phyloP scores from a whole-genome alignment of 371 early-diverging fungal genomes.

The Mortierella sp. region DNA sequence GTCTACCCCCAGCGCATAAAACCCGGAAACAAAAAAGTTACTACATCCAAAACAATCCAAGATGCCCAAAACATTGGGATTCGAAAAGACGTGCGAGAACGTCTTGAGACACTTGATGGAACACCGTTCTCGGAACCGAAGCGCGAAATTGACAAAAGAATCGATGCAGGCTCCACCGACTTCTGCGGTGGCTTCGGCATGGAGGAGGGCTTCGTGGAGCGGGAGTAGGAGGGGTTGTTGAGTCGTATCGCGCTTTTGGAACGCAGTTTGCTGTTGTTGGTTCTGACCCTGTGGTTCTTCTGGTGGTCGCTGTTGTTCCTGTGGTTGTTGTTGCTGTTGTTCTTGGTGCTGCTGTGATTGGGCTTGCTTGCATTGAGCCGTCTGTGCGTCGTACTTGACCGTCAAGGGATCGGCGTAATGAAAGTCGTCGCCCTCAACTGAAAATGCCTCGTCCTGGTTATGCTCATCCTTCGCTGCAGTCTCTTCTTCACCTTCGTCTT shows the following conservation, averaged over 20 bases:
- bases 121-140: conserved; percentile 43
- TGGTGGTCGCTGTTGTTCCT: neutral
- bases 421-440: conserved; percentile 5
- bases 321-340: neutral
- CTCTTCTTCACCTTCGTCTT: neutral
- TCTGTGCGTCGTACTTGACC: neutral
- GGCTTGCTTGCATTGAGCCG: neutral
- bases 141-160: conserved; percentile 44
- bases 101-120: conserved; percentile 39
- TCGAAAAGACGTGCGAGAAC: conserved; percentile 12
- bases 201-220: neutral
- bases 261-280: neutral
- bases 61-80: conserved; percentile 11
- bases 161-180: conserved; percentile 41
- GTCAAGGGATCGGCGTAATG: conserved; percentile 13
- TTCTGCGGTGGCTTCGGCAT: neutral
- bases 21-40: conserved; percentile 30
- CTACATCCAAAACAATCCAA: conserved; percentile 34
- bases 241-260: conserved; percentile 11
- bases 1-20: conserved; percentile 23
- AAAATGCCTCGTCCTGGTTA: neutral
- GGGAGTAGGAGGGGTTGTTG: neutral
- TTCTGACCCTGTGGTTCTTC: too few relatives aligned
- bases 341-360: neutral
- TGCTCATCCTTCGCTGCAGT: neutral